Evolutionary conservation across 148 eudicot species (phyloP), one percentile per base, ranked within the genome.

Genomic region (Persicaria maculosa): DNA sequence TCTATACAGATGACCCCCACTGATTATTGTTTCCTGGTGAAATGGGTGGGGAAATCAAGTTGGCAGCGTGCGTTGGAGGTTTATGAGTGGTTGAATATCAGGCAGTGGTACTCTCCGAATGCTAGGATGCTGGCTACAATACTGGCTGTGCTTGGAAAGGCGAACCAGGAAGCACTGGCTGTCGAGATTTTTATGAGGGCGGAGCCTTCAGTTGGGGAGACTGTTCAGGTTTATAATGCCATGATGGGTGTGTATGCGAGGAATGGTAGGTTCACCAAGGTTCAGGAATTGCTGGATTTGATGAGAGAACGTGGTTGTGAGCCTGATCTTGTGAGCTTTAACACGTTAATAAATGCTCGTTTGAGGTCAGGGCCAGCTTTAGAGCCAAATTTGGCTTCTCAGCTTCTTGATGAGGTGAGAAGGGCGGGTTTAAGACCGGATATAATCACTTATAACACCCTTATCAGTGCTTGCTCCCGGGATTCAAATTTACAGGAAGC

Each of bases 201-300:
- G 0, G 96, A 88, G 80, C 58, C 85, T 44, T 80, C 84, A 43
- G 88, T 81, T 75, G 92, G 86, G 46, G 84, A 89, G 80, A 86
- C 92, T 52, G 96, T 95, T 43, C 94, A 93, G 83, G 99, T 96
- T 54, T 96, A 90, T 47, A 96, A 96, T 84, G 92, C 99, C 1
- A 92, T 96, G 97, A 96, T 96, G 99, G 93, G 99, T 45, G 99
- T 96, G 65, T 96, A 90, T 82, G 99, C 97, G 4, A 78, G 97
- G 47, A 90, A 78, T 70, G 93, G 91, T 64, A 83, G 89, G 78
- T 92, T 92, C 68, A 46, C 76, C 0, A 86, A 89, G 83, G 99
- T 96, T 81, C 90, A 88, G 77, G 97, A 90, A 47, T 72, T 96
- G 81, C 85, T 96, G 77, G 62, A 79, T 79, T 83, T 96, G 84